Base-by-base conservation (phyloP, 257 asterid species). In the Petrea volubilis region DNA sequence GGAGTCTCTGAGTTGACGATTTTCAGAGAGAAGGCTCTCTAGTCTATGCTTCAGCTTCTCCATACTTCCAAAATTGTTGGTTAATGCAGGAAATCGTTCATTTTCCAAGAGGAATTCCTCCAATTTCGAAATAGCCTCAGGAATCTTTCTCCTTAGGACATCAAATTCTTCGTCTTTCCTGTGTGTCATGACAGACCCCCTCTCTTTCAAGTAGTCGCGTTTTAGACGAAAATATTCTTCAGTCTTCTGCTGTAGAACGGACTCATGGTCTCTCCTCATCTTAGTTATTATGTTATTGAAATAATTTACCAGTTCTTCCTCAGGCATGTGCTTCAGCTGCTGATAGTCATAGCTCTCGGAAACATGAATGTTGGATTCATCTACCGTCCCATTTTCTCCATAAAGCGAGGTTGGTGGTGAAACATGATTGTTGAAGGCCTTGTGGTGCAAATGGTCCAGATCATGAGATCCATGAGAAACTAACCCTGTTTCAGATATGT, bases 251-350 rank as follows among this genome's bases (percentile, higher is more conserved):
- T 80, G 88, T 74, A 88, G 63, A 62, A 78, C 83, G 46, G 90
- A 82, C 77, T 94, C 99, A 60, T 94, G 92, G 24, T 87, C 88
- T 80, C 99, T 94, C 80, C 70, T 92, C 75, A 86, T 77, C 82
- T 81, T 77, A 49, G 86, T 80, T 63, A 91, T 88, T 55, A 78
- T 84, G 38, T 34, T 21, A 65, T 85, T 90, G 66, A 91, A 94
- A 76, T 88, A 72, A 65, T 25, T 59, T 33, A 94, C 97, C 78
- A 94, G 49, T 21, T 62, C 81, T 65, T 85, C 95, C 73, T 66
- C 78, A 1, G 44, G 2, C 78, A 94, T 21, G 81, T 89, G 97
- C 36, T 80, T 84, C 73, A 91, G 78, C 47, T 78, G 87, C 44
- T 80, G 83, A 74, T 79, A 75, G 50, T 86, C 96, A 71, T 76